Base-by-base conservation (phyloP, 305 asterid species). In the Galium porrigens region DNA sequence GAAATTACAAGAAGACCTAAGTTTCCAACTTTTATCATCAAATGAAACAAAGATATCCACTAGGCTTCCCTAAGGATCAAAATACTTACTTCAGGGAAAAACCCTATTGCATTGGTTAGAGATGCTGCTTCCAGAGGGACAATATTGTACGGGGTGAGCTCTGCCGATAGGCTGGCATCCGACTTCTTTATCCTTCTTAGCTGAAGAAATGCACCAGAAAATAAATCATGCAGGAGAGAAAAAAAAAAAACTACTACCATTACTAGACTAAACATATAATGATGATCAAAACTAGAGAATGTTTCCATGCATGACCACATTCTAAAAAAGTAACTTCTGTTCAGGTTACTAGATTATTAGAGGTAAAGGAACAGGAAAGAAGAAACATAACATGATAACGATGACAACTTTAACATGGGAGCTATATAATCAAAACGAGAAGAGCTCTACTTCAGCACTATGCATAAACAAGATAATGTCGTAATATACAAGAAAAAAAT, bases 81-180 rank as follows among this genome's bases (percentile, higher is more conserved):
- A 27, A 49, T n/a, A 57, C 92, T 79, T 81, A 91, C 98, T 74
- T 91, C 98, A n/a, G 98, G 98, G 69, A 85, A 88, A 75, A 78
- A 83, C 29, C 96, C 96, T 77, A 91, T 86, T 17, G 84, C 94
- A 79, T 85, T 91, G 78, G 98, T 84, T 42, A 85, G 63, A 7
- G 89, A 85, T 63, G 90, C 83, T 70, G 90, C 95, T 74, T 91
- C 98, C 72, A 91, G 71, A 66, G 98, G 96, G 58, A 91, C 84
- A 73, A 91, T 91, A 79, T 91, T 85, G 83, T 89, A 89, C 12
- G 96, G 86, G 41, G 78, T 69, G 76, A 86, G 85, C 70, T 83
- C 95, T 56, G 78, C 84, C 0, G 98, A 82, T 70, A 92, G 67
- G 61, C 95, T 72, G 61, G 90, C 85, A 78, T 81, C 87, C n/a